Base-by-base conservation (phyloP, 257 asterid genomes). In the Jacaranda mimosifolia region DNA sequence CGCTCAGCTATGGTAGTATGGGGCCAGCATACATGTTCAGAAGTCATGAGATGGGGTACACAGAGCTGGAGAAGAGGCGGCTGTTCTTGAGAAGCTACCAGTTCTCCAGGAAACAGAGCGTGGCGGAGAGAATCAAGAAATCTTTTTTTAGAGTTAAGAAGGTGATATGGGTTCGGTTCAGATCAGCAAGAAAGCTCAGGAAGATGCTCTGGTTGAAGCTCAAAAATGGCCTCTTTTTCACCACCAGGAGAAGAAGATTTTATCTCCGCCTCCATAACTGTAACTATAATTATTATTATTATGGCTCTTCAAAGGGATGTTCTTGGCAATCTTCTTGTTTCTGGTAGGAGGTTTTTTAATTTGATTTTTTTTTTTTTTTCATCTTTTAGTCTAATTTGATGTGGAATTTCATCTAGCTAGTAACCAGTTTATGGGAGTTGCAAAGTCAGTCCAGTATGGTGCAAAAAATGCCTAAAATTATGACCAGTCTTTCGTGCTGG, bases 1-100 rank as follows among this genome's bases (percentile, higher is more conserved):
- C 83, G 3, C 21, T 78, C 42, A 81, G 77, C 73, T 76, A 80
- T 1, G 11, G 52, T 1, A 69, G 51, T 14, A 43, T 70, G 70
- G 87, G 80, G 38, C 77, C 91, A 40, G 59, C 71, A 5, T 75
- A 52, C 75, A 19, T 80, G 63, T 75, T 86, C 68, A 69, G 88
- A 56, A 83, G 32, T 26, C 32, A 76, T 53, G 82, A 83, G 39
- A 69, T 65, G 72, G 90, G 85, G 55, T 80, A 83, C 80, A 76
- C 80, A 9, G 96, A 86, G 48, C 67, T 87, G 78, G 96, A 90
- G 75, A 94, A 94, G 79, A 77, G 98, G 83, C 97, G 85, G 81
- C 71, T 94, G 46, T 94, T 94, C 79, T 77, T 94, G 89, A 85
- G 97, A 81, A 94, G 98, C 86, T 94, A 94, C 70, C 97, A 85